Evolutionary conservation across 768 basidiomycete species (phyloP).

Genomic region (Kwoniella sp.): DNA sequence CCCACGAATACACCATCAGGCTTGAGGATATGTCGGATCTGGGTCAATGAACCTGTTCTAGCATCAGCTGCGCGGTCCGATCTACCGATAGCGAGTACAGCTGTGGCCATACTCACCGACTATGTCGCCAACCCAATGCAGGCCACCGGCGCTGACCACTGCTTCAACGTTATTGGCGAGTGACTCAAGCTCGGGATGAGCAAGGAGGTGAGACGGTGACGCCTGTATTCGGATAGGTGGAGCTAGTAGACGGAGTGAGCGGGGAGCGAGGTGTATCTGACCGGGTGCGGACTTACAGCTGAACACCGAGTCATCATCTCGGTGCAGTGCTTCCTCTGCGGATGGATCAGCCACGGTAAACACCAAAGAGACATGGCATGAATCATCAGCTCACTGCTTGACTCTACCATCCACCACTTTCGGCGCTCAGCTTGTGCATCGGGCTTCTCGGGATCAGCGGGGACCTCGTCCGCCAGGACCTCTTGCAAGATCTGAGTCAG

Average conservation of each 20-base stretch:
- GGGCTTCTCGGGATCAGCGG: background rate
- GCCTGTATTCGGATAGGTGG: constrained; percentile 69
- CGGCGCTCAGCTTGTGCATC: constrained; percentile 54
- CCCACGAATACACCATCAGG: constrained; percentile 94
- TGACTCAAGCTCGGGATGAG: constrained; percentile 56
- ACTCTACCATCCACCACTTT: constrained; percentile 78
- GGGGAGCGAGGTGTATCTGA: background rate
- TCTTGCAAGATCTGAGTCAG: constrained; percentile 69
- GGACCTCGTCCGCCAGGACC: constrained; percentile 22
- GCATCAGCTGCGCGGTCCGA: too few species aligned
- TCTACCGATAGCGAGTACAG: background rate
- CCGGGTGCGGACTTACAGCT: constrained; percentile 58
- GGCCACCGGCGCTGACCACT: constrained; percentile 79
- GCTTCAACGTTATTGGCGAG: constrained; percentile 72
- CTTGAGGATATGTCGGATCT: constrained; percentile 74
- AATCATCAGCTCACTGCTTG: constrained; percentile 64
- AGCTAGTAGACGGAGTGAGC: constrained; percentile 57
- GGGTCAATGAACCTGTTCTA: constrained; percentile 69
- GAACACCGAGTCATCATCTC: constrained; percentile 74
- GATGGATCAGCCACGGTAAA: too few species aligned
- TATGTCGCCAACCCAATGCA: constrained; percentile 98
- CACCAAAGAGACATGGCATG: too few species aligned
- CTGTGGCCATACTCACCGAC: constrained; percentile 60
- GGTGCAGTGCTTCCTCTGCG: constrained; percentile 64
- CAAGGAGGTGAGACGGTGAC: constrained; percentile 77